Conservation (phyloP, 2,329 filamentous ascomycete species). For the Proliferodiscus dingleyae region DNA sequence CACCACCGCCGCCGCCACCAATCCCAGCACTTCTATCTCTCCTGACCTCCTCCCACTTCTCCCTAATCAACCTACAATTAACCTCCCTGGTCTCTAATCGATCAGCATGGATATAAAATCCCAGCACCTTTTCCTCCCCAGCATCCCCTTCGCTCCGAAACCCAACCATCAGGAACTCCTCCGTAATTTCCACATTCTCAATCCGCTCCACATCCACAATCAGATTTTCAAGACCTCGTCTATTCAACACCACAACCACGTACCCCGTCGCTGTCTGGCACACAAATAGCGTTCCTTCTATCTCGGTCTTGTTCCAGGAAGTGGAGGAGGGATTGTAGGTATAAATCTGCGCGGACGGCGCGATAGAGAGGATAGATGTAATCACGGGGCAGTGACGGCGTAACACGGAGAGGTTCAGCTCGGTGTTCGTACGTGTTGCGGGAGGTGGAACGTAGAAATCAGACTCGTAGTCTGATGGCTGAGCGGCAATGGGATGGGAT, state of each 20-base stretch:
- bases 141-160: slow-evolving; percentile 8
- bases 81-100: slow-evolving; percentile 38
- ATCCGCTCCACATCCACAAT: slow-evolving; percentile 58
- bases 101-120: slow-evolving; percentile 52
- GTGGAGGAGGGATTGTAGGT: slow-evolving; percentile 61
- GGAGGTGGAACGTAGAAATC: slow-evolving; percentile 35
- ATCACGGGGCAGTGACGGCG: slow-evolving; percentile 75
- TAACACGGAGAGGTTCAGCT: slow-evolving; percentile 83
- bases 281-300: slow-evolving; percentile 87
- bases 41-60: slow-evolving; percentile 27
- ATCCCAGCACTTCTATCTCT: not conserved
- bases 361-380: slow-evolving; percentile 68
- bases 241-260: slow-evolving; percentile 69
- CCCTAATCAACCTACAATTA: slow-evolving; percentile 25
- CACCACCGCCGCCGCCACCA: slow-evolving; percentile 2
- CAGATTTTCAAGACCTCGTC: slow-evolving; percentile 66
- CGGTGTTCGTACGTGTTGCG: slow-evolving; percentile 64
- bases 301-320: slow-evolving; percentile 77
- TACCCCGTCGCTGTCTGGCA: slow-evolving; percentile 47
- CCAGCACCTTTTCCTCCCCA: slow-evolving; percentile 37
- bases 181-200: slow-evolving; percentile 58
- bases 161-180: slow-evolving; percentile 47
- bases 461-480: slow-evolving; percentile 50
- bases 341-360: slow-evolving; percentile 84
- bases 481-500: slow-evolving; percentile 32